Percentiles rank a stretch among this genome's conserved stretches.
Evolutionary conservation across 495 filamentous ascomycete genomes (phyloP).

Genomic region (Hypomontagnella submonticulosa): DNA sequence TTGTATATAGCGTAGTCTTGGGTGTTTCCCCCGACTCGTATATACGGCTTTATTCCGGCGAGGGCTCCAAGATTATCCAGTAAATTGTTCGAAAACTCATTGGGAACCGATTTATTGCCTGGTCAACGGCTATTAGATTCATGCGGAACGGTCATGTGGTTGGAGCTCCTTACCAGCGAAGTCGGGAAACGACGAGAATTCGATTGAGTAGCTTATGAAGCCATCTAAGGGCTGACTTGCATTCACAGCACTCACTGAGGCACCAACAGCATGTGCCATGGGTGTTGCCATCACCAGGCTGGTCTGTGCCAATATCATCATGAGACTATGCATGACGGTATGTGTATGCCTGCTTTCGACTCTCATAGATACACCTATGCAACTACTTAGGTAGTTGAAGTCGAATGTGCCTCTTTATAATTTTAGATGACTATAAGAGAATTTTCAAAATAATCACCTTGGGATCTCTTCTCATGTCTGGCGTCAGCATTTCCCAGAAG

Average conservation of each 20-base stretch:
- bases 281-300: constrained; percentile 35
- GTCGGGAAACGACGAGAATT: constrained; percentile 71
- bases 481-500: not conserved
- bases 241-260: constrained; percentile 31
- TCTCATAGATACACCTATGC: not conserved
- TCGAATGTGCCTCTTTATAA: not conserved
- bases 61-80: constrained; percentile 62
- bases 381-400: not conserved
- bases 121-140: not conserved
- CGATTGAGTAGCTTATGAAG: constrained; percentile 70
- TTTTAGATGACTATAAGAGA: not conserved
- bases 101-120: constrained; percentile 64
- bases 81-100: constrained; percentile 67
- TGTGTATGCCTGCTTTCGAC: not conserved
- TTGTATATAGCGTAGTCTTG: constrained; percentile 73
- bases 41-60: constrained; percentile 64
- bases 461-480: not conserved
- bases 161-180: constrained; percentile 60
- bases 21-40: constrained; percentile 71
- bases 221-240: constrained; percentile 59
- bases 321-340: constrained; percentile 27
- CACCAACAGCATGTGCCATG: constrained; percentile 12
- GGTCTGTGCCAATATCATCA: constrained; percentile 29
- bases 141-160: not conserved
- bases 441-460: not conserved